Evolutionary conservation across 2,329 filamentous ascomycete genomes (phyloP).

Genomic region (Trichoderma gracile): DNA sequence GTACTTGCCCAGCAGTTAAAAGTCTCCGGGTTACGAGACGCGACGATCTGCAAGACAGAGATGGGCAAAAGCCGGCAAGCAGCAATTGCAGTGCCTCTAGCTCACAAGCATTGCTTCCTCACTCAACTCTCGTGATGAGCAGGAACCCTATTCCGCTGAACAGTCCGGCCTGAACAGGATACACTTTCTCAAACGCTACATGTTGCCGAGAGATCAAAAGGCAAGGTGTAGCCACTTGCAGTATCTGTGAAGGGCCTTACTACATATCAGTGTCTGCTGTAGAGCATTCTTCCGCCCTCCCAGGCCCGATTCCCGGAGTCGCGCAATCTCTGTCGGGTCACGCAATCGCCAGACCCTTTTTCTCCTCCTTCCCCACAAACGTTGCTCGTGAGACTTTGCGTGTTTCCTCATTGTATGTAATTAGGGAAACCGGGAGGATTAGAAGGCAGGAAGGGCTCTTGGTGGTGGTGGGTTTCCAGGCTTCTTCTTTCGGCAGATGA

Average conservation of each 20-base stretch:
- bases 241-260: background rate
- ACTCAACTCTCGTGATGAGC: background rate
- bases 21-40: slow-evolving; percentile 9
- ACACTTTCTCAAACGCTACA: too few species aligned
- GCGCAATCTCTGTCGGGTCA: slow-evolving; percentile 22
- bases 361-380: background rate
- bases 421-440: background rate
- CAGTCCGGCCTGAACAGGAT: background rate
- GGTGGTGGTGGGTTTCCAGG: background rate
- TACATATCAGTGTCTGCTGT: background rate
- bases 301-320: slow-evolving; percentile 13
- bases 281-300: background rate
- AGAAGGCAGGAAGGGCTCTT: too few species aligned
- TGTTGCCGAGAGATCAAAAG: background rate
- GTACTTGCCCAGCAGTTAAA: background rate
- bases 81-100: background rate
- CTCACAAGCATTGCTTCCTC: background rate
- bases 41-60: too few species aligned
- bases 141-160: background rate
- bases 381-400: background rate
- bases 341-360: slow-evolving; percentile 12
- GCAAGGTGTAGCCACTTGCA: background rate
- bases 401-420: background rate
- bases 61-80: too few species aligned
- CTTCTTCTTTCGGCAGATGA: background rate